Base-by-base conservation (phyloP, 2,329 filamentous ascomycete species). In the Ophiosphaerella korrae region DNA sequence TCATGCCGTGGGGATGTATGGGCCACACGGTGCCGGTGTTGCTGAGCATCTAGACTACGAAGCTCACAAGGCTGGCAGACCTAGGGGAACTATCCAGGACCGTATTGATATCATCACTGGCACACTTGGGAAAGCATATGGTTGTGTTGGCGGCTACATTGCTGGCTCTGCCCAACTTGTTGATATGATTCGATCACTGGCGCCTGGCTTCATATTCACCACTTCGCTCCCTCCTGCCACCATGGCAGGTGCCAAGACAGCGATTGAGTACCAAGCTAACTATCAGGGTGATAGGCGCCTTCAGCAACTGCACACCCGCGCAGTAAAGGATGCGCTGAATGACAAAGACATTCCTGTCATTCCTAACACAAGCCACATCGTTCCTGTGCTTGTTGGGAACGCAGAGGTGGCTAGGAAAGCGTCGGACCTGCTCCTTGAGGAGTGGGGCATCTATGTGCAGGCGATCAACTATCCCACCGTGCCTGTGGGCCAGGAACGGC, bases 391-490 rank as follows among this genome's bases (percentile, higher is more conserved):
- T 11, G 93, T 99, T 42, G 94, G 94, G 52, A 94, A 96, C 68
- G 94, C 94, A 40, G 92, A 94, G 75, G 79, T 95, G 35, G 94
- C 94, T 52, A 97, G 94, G 81, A 82, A 88, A 64, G 94, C 94
- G 7, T 96, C 90, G 21, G 94, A 99, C 72, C 86, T 96, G 79
- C 85, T 99, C 18, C 84, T 99, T 12, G 86, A 89, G 62, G 88
- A 96, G 62, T 89, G 96, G 79, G 85, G 87, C 55, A 97, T 99
- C 71, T 99, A 99, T 72, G 94, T 99, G 23, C 94, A 99, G 78
- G 92, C 91, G 48, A 97, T 99, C 83, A 99, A 99, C 79, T 97
- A 97, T 77, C 94, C 94, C 2, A 99, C 94, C 44, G 94, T 99
- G 2, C 94, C 94, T 2, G 91, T 96, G 6, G 94, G 94, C n/a